Percentiles rank a stretch among this genome's conserved stretches.
Evolutionary conservation across 1,284 basidiomycete genomes (phyloP).

Genomic region (Leccinum colubrinum): DNA sequence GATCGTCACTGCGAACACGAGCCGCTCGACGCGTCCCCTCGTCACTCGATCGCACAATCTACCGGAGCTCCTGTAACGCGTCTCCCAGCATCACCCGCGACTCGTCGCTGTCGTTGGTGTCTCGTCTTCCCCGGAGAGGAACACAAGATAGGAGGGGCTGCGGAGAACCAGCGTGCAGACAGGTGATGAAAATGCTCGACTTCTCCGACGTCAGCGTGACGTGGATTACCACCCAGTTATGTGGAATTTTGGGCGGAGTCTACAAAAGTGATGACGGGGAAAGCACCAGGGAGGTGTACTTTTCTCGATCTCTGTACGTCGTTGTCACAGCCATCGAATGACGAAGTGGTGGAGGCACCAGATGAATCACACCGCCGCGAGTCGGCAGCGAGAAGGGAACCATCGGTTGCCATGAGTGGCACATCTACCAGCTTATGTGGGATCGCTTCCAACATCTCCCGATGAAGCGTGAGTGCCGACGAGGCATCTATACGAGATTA

Average conservation of each 20-base stretch:
- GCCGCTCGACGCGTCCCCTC: constrained; percentile 72
- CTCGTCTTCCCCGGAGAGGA: constrained; percentile 82
- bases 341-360: constrained; percentile 16
- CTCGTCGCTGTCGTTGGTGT: constrained; percentile 71
- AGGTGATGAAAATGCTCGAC: too few relatives aligned
- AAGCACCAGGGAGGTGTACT: constrained; percentile 24
- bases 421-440: constrained; percentile 51
- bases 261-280: constrained; percentile 20
- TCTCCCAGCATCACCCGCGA: constrained; percentile 70
- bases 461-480: constrained; percentile 53
- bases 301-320: constrained; percentile 40
- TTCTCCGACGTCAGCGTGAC: constrained; percentile 36
- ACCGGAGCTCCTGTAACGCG: constrained; percentile 72
- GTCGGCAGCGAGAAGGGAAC: constrained; percentile 34
- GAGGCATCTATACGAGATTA: constrained; percentile 50
- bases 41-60: constrained; percentile 75
- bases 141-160: constrained; percentile 84
- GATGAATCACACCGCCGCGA: constrained; percentile 6
- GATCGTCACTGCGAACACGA: too few relatives aligned
- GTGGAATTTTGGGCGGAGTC: constrained; percentile 52
- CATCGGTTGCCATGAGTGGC: constrained; percentile 14
- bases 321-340: constrained; percentile 32
- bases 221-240: constrained; percentile 84
- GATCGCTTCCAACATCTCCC: constrained; percentile 77
- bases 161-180: constrained; percentile 41